A percentile compares a stretch with the other conserved stretches of the same genome.
Evolutionary conservation across 176 grass and related monocot genomes (phyloP).

Genomic region (Zea luxurians): DNA sequence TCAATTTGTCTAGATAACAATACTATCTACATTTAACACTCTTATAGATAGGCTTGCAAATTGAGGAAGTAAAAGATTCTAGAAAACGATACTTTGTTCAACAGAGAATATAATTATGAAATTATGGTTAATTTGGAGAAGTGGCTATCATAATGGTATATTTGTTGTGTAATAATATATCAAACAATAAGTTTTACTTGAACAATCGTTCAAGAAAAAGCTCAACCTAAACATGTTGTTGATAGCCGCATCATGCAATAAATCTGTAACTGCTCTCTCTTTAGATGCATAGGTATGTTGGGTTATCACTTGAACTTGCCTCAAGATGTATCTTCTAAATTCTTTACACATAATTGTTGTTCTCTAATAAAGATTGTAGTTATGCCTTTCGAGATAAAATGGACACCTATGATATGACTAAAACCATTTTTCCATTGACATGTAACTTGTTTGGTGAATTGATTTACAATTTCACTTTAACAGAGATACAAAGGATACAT

Average conservation of each 20-base stretch:
- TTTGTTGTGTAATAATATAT: slow-evolving; percentile 10
- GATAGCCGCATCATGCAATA: not conserved
- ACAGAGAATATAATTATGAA: not conserved
- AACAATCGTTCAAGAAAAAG: not conserved
- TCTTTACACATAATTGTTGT: not conserved
- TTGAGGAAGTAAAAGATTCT: no score
- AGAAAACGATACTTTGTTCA: no score
- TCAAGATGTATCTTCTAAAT: not conserved
- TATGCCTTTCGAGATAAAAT: not conserved
- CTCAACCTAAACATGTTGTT: not conserved
- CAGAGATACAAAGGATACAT: not conserved
- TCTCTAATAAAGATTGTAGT: not conserved
- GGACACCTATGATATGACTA: slow-evolving; percentile 6
- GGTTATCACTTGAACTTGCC: not conserved
- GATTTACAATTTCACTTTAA: slow-evolving; percentile 22
- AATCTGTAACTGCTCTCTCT: not conserved
- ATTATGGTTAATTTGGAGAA: slow-evolving; percentile 2
- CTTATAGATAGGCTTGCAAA: no score
- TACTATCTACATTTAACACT: no score
- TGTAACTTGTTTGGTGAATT: slow-evolving; percentile 2
- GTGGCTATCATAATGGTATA: not conserved
- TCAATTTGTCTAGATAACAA: not conserved
- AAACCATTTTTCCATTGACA: not conserved
- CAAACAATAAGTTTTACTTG: slow-evolving; percentile 7
- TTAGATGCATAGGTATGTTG: not conserved